Base-by-base conservation (phyloP, 768 basidiomycete species). In the Naematelia encephala region DNA sequence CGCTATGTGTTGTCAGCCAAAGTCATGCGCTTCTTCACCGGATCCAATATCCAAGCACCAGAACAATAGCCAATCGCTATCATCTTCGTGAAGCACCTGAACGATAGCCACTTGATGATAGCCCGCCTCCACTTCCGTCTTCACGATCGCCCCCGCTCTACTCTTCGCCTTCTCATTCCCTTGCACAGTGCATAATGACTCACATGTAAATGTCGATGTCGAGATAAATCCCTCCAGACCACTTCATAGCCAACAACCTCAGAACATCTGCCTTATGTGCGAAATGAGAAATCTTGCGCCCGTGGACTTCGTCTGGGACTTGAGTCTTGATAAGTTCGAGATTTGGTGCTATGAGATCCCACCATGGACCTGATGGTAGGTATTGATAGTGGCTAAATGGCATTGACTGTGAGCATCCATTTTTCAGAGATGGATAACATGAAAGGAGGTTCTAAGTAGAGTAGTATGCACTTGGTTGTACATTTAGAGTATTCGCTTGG, bases 141-240 rank as follows among this genome's bases (percentile, higher is more conserved):
- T n/a, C n/a, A n/a, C n/a, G n/a, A n/a, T n/a, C n/a, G n/a, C n/a
- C n/a, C n/a, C n/a, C n/a, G n/a, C n/a, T n/a, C n/a, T n/a, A n/a
- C n/a, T n/a, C n/a, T n/a, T n/a, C n/a, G n/a, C n/a, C n/a, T n/a
- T n/a, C n/a, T n/a, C n/a, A n/a, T n/a, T n/a, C n/a, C n/a, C n/a
- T n/a, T n/a, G n/a, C n/a, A n/a, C n/a, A n/a, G n/a, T n/a, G 22
- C 19, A 25, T 30, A 2, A 19, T 4, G 51, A 50, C 73, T 63
- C 59, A 77, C 75, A 77, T 63, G 58, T 61, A 77, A 25, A 70
- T 66, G 54, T 77, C 76, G 21, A 77, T 75, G 52, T 77, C 76
- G 12, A 77, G 57, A 51, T 77, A 77, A 16, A 77, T 69, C 23
- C 76, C 76, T 11, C 76, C 75, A 1, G 64, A 67, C 49, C 67